Conservation (phyloP, 2,329 filamentous ascomycete genomes). For the Clonostachys sp. region DNA sequence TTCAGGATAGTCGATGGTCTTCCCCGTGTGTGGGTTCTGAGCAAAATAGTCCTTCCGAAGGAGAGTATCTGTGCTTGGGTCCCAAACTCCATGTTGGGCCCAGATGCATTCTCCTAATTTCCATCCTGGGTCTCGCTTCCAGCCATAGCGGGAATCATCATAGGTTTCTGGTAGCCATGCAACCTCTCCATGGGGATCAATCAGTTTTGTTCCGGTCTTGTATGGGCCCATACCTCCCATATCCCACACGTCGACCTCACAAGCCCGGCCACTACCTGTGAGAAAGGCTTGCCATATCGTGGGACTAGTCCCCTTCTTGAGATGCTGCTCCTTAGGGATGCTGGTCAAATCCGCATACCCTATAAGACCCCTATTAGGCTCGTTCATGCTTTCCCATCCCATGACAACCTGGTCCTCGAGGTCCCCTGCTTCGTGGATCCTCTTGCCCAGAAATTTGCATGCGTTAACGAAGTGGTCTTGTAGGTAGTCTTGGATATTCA, state of each 20-base stretch:
- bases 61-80: slow-evolving; percentile 71
- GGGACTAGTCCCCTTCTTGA: slow-evolving; percentile 89
- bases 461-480: slow-evolving; percentile 82
- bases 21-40: slow-evolving; percentile 69
- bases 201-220: slow-evolving; percentile 75
- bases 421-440: slow-evolving; percentile 86
- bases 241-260: slow-evolving; percentile 87
- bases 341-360: slow-evolving; percentile 76
- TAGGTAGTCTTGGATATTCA: slow-evolving; percentile 95
- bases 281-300: slow-evolving; percentile 93
- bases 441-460: slow-evolving; percentile 72
- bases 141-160: slow-evolving; percentile 85
- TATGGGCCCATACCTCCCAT: slow-evolving; percentile 92
- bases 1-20: slow-evolving; percentile 71
- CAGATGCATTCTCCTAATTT: slow-evolving; percentile 91
- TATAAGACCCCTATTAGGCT: slow-evolving; percentile 85
- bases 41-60: slow-evolving; percentile 85
- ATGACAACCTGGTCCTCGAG: slow-evolving; percentile 83
- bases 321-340: slow-evolving; percentile 80
- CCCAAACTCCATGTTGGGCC: slow-evolving; percentile 97
- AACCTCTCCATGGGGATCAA: slow-evolving; percentile 81
- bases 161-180: slow-evolving; percentile 83
- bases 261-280: slow-evolving; percentile 84
- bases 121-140: slow-evolving; percentile 84
- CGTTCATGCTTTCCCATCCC: slow-evolving; percentile 95